Evolutionary conservation across 352 stramenopile species (phyloP), one percentile per base, ranked within the genome.

Genomic region (Phytopythium ostracodes): DNA sequence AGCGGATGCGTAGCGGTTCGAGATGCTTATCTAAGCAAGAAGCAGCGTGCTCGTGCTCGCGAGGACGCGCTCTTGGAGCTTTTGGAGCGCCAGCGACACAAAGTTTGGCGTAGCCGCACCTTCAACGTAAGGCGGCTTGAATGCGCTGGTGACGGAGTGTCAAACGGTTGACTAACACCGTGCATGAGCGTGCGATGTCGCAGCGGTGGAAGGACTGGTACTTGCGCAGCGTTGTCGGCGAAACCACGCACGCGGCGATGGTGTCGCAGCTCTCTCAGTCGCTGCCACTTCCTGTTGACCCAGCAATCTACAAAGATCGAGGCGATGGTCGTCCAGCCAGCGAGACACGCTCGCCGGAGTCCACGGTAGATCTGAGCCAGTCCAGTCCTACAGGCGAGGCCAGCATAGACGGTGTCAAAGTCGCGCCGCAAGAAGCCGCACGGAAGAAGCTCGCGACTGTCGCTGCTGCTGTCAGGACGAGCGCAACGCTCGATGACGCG

Each of bases 161-260:
- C n/a, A n/a, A n/a, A n/a, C n/a, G n/a, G n/a, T n/a, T n/a, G n/a
- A n/a, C n/a, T n/a, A n/a, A n/a, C n/a, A n/a, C n/a, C n/a, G n/a
- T n/a, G n/a, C n/a, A n/a, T n/a, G n/a, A n/a, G n/a, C n/a, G n/a
- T n/a, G n/a, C 42, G 20, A 18, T 44, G 18, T 51, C 3, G 1
- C 43, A 83, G 72, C 64, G 64, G 4, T 90, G 78, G 77, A 90
- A 87, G 46, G 75, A 87, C 11, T 54, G 71, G 8, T 79, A 82
- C 42, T 54, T 88, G 47, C 67, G 77, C 20, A 74, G 64, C 12
- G 56, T 86, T 4, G 69, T 88, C 0, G 76, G 69, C 2, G 71
- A 90, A 52, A 81, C 77, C n/a, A 88, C 78, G 22, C 81, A 90
- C 55, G 75, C 76, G 1, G 81, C 79, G 25, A 88, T 90, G 81